Percentiles rank a stretch among this genome's conserved stretches.
phyloP scores from a whole-genome alignment of 2,329 filamentous ascomycete genomes.

The Diaporthe vaccinii region DNA sequence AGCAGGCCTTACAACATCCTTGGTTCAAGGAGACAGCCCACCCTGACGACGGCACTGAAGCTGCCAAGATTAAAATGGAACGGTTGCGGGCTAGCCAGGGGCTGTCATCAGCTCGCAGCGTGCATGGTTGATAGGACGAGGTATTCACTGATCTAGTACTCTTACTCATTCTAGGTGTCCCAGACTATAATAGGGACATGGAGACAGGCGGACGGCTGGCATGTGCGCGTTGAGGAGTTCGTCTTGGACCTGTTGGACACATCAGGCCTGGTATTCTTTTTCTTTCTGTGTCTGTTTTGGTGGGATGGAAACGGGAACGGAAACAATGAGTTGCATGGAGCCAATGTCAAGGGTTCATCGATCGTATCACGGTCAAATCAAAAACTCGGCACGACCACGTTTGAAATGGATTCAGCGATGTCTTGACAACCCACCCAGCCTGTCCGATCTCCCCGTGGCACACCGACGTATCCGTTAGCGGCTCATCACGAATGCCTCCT shows the following conservation, averaged over 20 bases:
- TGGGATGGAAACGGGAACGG: conserved; percentile 23
- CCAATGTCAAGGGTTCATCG: conserved; percentile 21
- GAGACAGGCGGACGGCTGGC: conserved; percentile 34
- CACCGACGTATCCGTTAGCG: conserved; percentile 13
- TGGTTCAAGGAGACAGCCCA: conserved; percentile 76
- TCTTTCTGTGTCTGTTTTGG: conserved; percentile 6
- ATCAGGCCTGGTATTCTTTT: conserved; percentile 24
- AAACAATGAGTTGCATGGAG: conserved; percentile 32
- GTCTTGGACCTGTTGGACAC: conserved; percentile 37
- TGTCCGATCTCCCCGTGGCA: conserved; percentile 30
- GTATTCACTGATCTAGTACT: conserved; percentile 26
- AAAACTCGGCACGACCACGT: conserved; percentile 28
- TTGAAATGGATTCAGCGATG: conserved; percentile 38
- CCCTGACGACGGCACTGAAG: conserved; percentile 77
- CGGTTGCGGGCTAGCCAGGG: conserved; percentile 61
- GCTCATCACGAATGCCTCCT: neutral
- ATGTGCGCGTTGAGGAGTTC: conserved; percentile 34
- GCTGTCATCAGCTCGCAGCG: conserved; percentile 43
- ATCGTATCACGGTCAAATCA: conserved; percentile 34
- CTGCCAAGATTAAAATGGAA: conserved; percentile 72
- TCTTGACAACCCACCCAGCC: neutral
- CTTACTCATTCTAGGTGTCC: conserved; percentile 37
- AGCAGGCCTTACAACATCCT: conserved; percentile 74
- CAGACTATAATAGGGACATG: conserved; percentile 32
- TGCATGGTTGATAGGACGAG: conserved; percentile 39